Evolutionary conservation across 352 stramenopile genomes (phyloP).

Genomic region (Phytophthora boehmeriae): DNA sequence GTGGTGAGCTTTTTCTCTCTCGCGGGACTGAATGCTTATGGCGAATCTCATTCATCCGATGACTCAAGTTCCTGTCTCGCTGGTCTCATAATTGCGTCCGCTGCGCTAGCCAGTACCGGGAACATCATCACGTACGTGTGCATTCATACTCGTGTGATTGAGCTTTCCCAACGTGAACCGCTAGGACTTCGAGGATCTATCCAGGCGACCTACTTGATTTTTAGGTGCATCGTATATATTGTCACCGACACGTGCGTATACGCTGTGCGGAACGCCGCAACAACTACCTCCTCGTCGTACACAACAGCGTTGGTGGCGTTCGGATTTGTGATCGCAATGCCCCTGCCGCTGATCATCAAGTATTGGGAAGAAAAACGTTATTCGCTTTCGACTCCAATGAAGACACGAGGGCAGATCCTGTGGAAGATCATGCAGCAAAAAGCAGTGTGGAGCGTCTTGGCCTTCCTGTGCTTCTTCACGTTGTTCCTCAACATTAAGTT

Average conservation of each 20-base stretch:
- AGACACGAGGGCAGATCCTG: conserved; percentile 42
- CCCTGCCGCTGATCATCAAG: conserved; percentile 40
- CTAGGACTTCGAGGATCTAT: conserved; percentile 41
- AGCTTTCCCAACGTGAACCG: conserved; percentile 51
- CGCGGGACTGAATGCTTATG: conserved; percentile 30
- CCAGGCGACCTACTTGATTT: conserved; percentile 46
- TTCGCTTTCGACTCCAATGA: conserved; percentile 46
- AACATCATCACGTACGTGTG: conserved; percentile 41
- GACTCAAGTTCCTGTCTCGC: conserved; percentile 16
- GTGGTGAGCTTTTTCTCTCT: conserved; percentile 38
- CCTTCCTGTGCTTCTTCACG: conserved; percentile 50
- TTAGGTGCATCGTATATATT: conserved; percentile 29
- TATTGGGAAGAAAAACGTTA: conserved; percentile 56
- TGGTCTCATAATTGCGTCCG: conserved; percentile 29
- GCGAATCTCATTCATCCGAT: conserved; percentile 13
- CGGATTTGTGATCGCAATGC: conserved; percentile 31
- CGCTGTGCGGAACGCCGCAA: conserved; percentile 7
- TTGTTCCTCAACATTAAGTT: conserved; percentile 48
- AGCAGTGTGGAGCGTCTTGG: conserved; percentile 49
- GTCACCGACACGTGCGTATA: conserved; percentile 27
- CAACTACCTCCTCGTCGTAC: conserved; percentile 8
- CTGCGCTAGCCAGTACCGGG: conserved; percentile 27
- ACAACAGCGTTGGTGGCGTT: conserved; percentile 33
- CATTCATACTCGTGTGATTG: conserved; percentile 47
- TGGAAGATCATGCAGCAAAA: conserved; percentile 67